Conservation (phyloP, 805 yeast species). For the Wickerhamomyces silvicola region DNA sequence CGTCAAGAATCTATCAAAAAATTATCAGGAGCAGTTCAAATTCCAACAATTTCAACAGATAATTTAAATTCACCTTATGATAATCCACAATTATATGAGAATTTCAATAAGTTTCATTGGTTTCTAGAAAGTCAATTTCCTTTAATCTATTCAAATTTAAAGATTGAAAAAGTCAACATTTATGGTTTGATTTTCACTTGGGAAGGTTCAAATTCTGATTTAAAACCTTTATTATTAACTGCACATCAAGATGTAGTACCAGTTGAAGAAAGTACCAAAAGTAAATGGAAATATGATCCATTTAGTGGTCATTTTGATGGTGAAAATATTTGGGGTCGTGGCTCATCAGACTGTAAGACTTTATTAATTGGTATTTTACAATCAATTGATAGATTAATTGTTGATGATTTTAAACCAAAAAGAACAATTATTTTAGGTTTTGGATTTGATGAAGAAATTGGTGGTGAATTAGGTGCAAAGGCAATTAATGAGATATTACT, state of each 20-base stretch:
- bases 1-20: conserved; percentile 31
- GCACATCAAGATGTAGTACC: conserved; percentile 86
- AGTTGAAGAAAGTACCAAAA: conserved; percentile 48
- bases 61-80: conserved; percentile 33
- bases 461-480: conserved; percentile 57
- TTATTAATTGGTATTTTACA: conserved; percentile 57
- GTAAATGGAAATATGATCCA: conserved; percentile 61
- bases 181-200: conserved; percentile 61
- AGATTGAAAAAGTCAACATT: conserved; percentile 50
- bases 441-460: conserved; percentile 74
- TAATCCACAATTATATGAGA: conserved; percentile 33
- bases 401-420: conserved; percentile 39
- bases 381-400: conserved; percentile 45
- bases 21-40: conserved; percentile 43
- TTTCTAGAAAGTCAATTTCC: conserved; percentile 51
- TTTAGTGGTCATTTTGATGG: conserved; percentile 63
- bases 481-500: conserved; percentile 39
- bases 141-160: conserved; percentile 34
- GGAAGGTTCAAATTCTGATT: conserved; percentile 41
- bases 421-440: conserved; percentile 57
- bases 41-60: conserved; percentile 45
- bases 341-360: conserved; percentile 68
- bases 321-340: conserved; percentile 62
- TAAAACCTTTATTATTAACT: conserved; percentile 62
- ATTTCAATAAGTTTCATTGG: conserved; percentile 31